Base-by-base conservation (phyloP, 139 green algal species). In the Coelastrella sp. region DNA sequence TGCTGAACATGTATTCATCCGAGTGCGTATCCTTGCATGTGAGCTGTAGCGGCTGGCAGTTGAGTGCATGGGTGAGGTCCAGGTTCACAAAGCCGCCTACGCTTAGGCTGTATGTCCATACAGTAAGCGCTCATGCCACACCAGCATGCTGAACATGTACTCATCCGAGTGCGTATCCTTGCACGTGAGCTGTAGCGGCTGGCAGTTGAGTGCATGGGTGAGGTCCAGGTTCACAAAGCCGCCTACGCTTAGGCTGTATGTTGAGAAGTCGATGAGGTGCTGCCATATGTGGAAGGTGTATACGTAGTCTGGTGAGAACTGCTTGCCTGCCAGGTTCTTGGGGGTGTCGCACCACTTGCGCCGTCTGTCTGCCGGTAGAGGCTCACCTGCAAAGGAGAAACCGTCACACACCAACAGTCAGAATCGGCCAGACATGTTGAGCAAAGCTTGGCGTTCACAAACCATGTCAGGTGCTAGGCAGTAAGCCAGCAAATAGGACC, bases 251-350 rank as follows among this genome's bases (percentile, higher is more conserved):
- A 92, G 32, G 32, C 32, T 47, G 32, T 47, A 47, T 47, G 32
- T 89, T 56, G 71, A 68, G 71, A 92, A 89, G 88, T 92, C 88
- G 23, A 92, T 89, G 7, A 92, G 59, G 80, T 92, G 88, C 88
- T 92, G 88, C 80, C 81, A 92, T 71, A 92, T 85, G 88, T 92
- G 88, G 73, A 92, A 85, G 71, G 88, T 92, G 60, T 78, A 92
- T 54, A 88, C 71, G 23, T 85, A 56, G 23, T 89, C 80, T 14
- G 88, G n/a, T 4, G 2, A 32, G 32, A 92, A 92, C 73, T 71
- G 13, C 68, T 59, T 57, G 71, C 88, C 88, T 17, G 66, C 65
- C 20, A 91, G 79, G 79, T 91, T 87, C 19, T 87, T 82, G 65
- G 80, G 79, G 59, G 73, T 22, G 80, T 91, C 87, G 80, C 87